These are phyloP conservation scores for Pseudocercospora fijiensis DNA, from an alignment of 2,329 filamentous ascomycete species.

Conservation along the genomic window DNA sequence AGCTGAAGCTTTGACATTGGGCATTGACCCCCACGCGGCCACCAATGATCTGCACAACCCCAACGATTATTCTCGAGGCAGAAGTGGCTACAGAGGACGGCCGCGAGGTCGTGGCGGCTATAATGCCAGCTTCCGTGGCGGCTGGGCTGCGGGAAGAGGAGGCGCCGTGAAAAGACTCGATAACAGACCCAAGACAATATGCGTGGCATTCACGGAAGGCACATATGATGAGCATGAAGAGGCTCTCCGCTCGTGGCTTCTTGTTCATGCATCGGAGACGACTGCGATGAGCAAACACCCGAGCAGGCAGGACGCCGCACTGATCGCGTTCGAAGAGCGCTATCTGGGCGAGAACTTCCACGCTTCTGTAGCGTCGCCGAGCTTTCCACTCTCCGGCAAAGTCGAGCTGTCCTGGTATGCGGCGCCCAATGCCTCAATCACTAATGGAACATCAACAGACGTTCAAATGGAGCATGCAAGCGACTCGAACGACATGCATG, in stretches of 20 bases:
- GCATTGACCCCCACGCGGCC: conserved; percentile 60
- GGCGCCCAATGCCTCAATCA: neutral
- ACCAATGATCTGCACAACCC: conserved; percentile 24
- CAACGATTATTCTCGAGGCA: conserved; percentile 23
- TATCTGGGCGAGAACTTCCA: conserved; percentile 63
- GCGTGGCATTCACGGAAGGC: conserved; percentile 53
- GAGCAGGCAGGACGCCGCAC: conserved; percentile 39
- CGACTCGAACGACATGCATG: neutral
- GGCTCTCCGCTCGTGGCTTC: conserved; percentile 66
- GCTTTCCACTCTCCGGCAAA: conserved; percentile 62
- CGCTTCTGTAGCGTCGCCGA: conserved; percentile 25
- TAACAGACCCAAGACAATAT: conserved; percentile 69
- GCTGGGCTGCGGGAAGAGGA: conserved; percentile 45
- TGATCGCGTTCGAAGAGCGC: conserved; percentile 47
- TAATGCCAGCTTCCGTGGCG: conserved; percentile 46
- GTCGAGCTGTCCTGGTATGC: conserved; percentile 64
- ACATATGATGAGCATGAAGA: conserved; percentile 69
- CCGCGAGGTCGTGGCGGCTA: conserved; percentile 44
- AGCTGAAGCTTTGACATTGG: conserved; percentile 68
- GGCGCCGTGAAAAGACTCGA: conserved; percentile 66
- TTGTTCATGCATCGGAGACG: conserved; percentile 40
- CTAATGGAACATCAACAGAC: neutral
- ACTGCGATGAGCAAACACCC: conserved; percentile 43
- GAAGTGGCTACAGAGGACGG: conserved; percentile 32
- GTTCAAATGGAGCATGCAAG: neutral